Base-by-base conservation (phyloP, 805 yeast species). In the Candida mattraensis region DNA sequence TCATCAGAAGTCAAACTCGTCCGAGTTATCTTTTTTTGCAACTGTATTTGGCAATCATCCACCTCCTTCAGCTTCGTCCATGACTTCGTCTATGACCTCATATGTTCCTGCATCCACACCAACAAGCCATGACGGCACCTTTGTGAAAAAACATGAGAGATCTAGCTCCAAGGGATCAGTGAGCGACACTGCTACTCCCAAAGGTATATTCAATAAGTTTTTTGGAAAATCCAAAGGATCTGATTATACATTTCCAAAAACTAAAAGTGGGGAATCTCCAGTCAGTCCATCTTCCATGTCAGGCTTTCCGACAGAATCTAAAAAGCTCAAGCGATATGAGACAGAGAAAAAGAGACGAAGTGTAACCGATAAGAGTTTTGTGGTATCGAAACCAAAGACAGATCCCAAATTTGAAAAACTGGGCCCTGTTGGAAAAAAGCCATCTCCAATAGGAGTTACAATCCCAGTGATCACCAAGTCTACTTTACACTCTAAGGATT, bases 1-100 rank as follows among this genome's bases (percentile, higher is more conserved):
- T 43, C 87, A 80, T 48, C 70, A 74, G 30, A 71, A 84, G 38
- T 72, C 82, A n/a, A 74, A 71, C 31, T 78, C 85, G 0, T 73
- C 81, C 0, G 83, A 77, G 37, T 67, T 78, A 1, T 69, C 78
- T 0, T 37, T 67, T 2, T 56, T 68, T 38, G 67, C 61, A 62
- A 12, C 39, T 11, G 24, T 64, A 16, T 66, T 64, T 35, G 66
- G 69, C 19, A 25, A 18, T n/a, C 23, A 24, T 25, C 21, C 32
- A 4, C 19, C n/a, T 11, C 19, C 21, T 5, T 17, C 28, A 6
- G 17, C 14, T 13, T 8, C 30, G 5, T 18, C 18, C 8, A 5
- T 30, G 31, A 63, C 70, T 9, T 53, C 61, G 19, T 33, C 34
- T 22, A 30, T 33, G n/a, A 19, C 28, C 15, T 18, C 33, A 60